Conservation (phyloP, 345 rosid species). For the Zanthoxylum bungeanum region DNA sequence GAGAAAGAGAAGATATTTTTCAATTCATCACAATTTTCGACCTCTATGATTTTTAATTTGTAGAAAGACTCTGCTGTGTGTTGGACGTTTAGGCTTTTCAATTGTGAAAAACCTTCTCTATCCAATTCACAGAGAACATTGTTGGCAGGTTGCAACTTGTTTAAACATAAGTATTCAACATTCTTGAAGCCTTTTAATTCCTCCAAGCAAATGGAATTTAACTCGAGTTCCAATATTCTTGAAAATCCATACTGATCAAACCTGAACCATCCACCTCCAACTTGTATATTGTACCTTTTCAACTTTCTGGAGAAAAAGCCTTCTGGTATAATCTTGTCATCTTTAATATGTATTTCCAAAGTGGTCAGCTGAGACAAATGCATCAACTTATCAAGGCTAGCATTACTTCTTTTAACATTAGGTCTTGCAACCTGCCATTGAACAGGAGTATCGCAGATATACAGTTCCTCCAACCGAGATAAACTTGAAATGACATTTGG, state of each 20-base stretch:
- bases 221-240: background rate
- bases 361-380: constrained; percentile 3
- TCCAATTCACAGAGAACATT: background rate
- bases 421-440: constrained; percentile 1
- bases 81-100: background rate
- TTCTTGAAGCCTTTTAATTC: background rate
- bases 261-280: background rate
- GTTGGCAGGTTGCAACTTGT: background rate
- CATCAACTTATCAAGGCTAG: constrained; percentile 10
- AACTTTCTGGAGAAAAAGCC: background rate
- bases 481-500: background rate
- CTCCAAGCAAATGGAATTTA: background rate
- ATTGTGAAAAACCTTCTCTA: background rate
- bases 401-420: background rate
- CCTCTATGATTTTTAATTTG: constrained; percentile 7
- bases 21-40: constrained; percentile 16
- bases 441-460: background rate
- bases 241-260: too few relatives aligned
- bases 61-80: background rate
- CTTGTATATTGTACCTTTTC: background rate
- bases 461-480: constrained; percentile 25
- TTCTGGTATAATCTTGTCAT: background rate
- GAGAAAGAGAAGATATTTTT: constrained; percentile 21
- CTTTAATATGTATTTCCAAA: background rate
- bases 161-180: constrained; percentile 4